A percentile compares a stretch with the other conserved stretches of the same genome.
phyloP scores from a whole-genome alignment of 345 rosid species.

The Eucalyptus virginea region DNA sequence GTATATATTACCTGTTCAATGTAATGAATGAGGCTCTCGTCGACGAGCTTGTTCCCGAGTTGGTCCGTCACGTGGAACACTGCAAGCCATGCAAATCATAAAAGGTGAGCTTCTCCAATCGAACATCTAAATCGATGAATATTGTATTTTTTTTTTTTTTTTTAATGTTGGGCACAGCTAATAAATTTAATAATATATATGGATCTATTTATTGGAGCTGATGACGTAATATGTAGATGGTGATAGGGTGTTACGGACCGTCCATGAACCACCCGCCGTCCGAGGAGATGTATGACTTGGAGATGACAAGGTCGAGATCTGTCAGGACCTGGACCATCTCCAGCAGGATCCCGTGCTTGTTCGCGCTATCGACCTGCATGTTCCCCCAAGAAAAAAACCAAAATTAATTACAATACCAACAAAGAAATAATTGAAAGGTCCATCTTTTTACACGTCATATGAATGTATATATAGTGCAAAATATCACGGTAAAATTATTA shows the following conservation, averaged over 20 bases:
- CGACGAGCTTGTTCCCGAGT: constrained; percentile 24
- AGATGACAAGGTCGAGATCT: constrained; percentile 91
- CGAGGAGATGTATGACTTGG: constrained; percentile 86
- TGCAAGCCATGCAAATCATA: neutral
- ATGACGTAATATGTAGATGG: neutral
- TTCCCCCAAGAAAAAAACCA: neutral
- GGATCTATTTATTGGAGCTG: neutral
- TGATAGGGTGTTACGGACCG: constrained; percentile 24
- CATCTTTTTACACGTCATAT: neutral
- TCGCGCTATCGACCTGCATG: constrained; percentile 84
- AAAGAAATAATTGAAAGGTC: neutral
- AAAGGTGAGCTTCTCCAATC: neutral
- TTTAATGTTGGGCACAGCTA: neutral
- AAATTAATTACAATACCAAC: neutral
- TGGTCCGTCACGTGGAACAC: constrained; percentile 44
- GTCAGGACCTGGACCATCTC: constrained; percentile 96
- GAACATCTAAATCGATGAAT: neutral
- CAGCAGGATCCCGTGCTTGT: constrained; percentile 75
- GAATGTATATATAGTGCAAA: too few relatives aligned
- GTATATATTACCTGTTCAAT: constrained; percentile 17
- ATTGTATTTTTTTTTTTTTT: neutral
- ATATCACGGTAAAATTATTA: neutral
- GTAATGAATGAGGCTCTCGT: constrained; percentile 26
- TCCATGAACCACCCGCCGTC: constrained; percentile 99
- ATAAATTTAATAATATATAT: neutral